These are phyloP conservation scores for Auricularia auricula-judae DNA, from an alignment of 768 basidiomycete genomes.

Conservation along the genomic window DNA sequence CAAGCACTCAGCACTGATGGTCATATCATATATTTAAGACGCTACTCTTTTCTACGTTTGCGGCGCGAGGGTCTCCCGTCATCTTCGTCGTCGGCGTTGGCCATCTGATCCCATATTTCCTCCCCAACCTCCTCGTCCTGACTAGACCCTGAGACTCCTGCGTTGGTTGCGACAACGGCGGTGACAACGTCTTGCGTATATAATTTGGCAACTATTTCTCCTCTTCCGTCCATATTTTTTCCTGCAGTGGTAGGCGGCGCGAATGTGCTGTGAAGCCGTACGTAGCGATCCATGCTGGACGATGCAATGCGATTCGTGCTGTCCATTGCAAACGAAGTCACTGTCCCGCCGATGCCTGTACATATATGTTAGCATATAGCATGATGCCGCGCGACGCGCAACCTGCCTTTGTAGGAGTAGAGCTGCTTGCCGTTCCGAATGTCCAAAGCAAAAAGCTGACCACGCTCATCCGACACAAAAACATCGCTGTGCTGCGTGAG, in stretches of 20 bases:
- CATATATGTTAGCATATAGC: neutral
- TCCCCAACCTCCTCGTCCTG: slow-evolving; percentile 34
- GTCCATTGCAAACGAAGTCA: slow-evolving; percentile 44
- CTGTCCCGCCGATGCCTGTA: slow-evolving; percentile 59
- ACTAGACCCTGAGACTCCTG: slow-evolving; percentile 8
- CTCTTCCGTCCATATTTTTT: slow-evolving; percentile 1
- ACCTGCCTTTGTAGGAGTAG: slow-evolving; percentile 57
- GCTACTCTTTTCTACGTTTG: neutral
- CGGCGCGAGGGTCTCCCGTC: slow-evolving; percentile 2
- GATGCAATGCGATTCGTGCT: slow-evolving; percentile 32
- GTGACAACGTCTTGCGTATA: slow-evolving; percentile 2
- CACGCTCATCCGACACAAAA: slow-evolving; percentile 58
- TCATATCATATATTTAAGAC: neutral
- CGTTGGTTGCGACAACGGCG: neutral
- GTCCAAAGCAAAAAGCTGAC: slow-evolving; percentile 56
- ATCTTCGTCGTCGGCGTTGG: slow-evolving; percentile 33
- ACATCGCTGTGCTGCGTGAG: slow-evolving; percentile 36
- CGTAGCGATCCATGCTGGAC: slow-evolving; percentile 55
- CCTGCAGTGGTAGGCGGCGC: slow-evolving; percentile 29
- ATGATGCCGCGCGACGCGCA: neutral
- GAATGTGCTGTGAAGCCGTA: slow-evolving; percentile 54
- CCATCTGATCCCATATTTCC: slow-evolving; percentile 61
- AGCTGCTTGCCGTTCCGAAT: slow-evolving; percentile 51
- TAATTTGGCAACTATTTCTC: slow-evolving; percentile 3
- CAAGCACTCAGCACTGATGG: no score